phyloP scores from a whole-genome alignment of 345 rosid species.

The Cardamine chenopodiifolia region DNA sequence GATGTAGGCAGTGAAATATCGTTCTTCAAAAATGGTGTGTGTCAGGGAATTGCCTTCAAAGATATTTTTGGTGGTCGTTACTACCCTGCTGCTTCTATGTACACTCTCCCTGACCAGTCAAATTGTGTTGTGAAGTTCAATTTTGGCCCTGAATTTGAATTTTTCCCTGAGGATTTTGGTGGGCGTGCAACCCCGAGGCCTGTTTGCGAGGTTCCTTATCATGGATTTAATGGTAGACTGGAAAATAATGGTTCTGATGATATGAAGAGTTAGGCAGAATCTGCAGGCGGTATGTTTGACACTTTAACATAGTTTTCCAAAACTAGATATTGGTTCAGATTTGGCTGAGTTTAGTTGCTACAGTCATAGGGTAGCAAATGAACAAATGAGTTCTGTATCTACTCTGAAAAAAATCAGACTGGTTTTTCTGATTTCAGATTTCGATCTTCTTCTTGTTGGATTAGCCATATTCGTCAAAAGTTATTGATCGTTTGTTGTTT shows the following conservation, averaged over 20 bases:
- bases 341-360: slow-evolving; percentile 17
- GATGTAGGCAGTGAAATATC: slow-evolving; percentile 92
- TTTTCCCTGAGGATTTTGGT: slow-evolving; percentile 66
- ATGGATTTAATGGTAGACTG: slow-evolving; percentile 58
- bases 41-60: slow-evolving; percentile 92
- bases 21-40: slow-evolving; percentile 83
- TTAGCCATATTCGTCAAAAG: slow-evolving; percentile 34
- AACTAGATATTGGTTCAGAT: slow-evolving; percentile 26
- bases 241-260: slow-evolving; percentile 67
- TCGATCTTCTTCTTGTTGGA: slow-evolving; percentile 18
- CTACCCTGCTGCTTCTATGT: slow-evolving; percentile 98
- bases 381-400: slow-evolving; percentile 33
- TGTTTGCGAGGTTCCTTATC: slow-evolving; percentile 79
- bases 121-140: slow-evolving; percentile 86
- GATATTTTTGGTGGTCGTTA: slow-evolving; percentile 84
- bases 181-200: slow-evolving; percentile 73
- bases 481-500: slow-evolving; percentile 21
- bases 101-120: slow-evolving; percentile 90
- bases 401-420: slow-evolving; percentile 26
- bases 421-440: slow-evolving; percentile 26
- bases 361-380: slow-evolving; percentile 42
- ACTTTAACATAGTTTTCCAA: slow-evolving; percentile 32
- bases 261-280: slow-evolving; percentile 57
- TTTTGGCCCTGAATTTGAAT: slow-evolving; percentile 88
- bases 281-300: slow-evolving; percentile 27